Conservation (phyloP, 202 grass and related monocot species). For the Bolboschoenoplectus hybrid region DNA sequence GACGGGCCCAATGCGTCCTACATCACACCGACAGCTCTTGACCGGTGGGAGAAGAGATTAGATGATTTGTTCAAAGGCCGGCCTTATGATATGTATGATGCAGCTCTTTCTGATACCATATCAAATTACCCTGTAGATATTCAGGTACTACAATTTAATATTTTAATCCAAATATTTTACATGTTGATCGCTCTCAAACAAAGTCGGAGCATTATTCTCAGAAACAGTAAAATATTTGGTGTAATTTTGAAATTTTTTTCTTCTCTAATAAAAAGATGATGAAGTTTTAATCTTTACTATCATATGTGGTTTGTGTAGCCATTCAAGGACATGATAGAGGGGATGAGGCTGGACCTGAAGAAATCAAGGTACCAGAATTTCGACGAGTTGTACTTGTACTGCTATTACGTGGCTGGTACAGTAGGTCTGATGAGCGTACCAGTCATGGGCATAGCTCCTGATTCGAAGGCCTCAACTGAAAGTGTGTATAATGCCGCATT, state of each 20-base stretch:
- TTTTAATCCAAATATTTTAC: background rate
- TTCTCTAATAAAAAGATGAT: background rate
- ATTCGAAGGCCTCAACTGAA: conserved; percentile 72
- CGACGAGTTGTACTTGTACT: conserved; percentile 96
- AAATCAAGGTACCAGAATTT: conserved; percentile 88
- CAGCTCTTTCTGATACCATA: conserved; percentile 70
- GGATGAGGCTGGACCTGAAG: conserved; percentile 91
- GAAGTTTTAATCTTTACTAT: background rate
- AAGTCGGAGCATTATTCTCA: background rate
- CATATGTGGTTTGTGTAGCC: conserved; percentile 54
- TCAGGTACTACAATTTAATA: conserved; percentile 54
- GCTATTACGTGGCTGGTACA: conserved; percentile 92
- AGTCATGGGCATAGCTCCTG: conserved; percentile 81
- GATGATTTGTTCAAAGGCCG: conserved; percentile 77
- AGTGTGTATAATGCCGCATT: conserved; percentile 82
- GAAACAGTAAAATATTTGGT: background rate
- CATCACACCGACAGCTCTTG: conserved; percentile 79
- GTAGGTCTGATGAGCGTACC: conserved; percentile 95
- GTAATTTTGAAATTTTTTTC: background rate
- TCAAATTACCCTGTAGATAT: conserved; percentile 80
- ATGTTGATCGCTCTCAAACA: background rate
- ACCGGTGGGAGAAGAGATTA: conserved; percentile 82
- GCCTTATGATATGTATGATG: conserved; percentile 88
- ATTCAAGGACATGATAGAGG: conserved; percentile 96
- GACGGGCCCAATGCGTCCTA: conserved; percentile 89